These are phyloP conservation scores for Sonneratia alba DNA, from an alignment of 345 rosid genomes.

Conservation along the genomic window DNA sequence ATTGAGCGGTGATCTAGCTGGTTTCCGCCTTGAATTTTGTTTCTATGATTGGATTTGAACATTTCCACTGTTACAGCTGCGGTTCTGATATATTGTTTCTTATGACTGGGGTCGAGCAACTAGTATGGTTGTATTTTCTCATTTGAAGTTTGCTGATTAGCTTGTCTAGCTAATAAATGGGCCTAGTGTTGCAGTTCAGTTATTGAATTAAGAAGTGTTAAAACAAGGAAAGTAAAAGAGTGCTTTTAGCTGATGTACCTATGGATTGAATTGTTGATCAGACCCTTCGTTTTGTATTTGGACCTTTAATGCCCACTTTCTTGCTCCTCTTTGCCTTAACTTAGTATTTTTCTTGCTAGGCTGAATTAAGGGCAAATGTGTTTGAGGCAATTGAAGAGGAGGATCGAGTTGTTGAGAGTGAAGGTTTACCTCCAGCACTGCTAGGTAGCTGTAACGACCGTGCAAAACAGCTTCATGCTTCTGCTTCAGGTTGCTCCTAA, in stretches of 20 bases:
- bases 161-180: neutral
- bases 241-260: neutral
- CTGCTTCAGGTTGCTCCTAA: slow-evolving; percentile 62
- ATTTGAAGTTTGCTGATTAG: neutral
- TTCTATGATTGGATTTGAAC: neutral
- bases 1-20: neutral
- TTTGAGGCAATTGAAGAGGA: slow-evolving; percentile 99
- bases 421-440: slow-evolving; percentile 79
- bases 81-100: neutral
- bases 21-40: neutral
- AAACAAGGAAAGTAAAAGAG: neutral
- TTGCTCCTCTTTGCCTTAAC: neutral
- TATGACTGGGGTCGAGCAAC: neutral
- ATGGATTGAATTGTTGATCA: no score
- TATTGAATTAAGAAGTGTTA: neutral
- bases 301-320: neutral
- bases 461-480: slow-evolving; percentile 85
- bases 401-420: slow-evolving; percentile 64
- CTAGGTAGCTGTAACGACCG: slow-evolving; percentile 93
- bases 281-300: no score
- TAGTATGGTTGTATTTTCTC: neutral
- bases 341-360: slow-evolving; percentile 30
- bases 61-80: neutral
- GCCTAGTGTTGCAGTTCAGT: neutral
- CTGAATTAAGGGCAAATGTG: slow-evolving; percentile 94